phyloP scores from a whole-genome alignment of 352 stramenopile genomes.

The Globisporangium uncinulatum region DNA sequence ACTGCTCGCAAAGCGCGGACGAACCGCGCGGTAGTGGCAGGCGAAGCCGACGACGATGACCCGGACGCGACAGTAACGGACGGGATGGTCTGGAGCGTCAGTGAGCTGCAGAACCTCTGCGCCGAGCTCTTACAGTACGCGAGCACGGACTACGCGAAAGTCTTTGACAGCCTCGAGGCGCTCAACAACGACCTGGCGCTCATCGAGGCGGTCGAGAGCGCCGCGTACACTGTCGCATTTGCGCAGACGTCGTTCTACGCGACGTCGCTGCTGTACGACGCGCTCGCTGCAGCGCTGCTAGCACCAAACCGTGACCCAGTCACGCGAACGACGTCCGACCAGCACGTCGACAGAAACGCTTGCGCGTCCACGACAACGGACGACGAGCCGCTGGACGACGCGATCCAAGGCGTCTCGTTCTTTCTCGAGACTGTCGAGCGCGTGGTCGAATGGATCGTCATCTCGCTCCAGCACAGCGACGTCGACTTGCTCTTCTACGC shows the following conservation, averaged over 20 bases:
- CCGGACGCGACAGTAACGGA: not conserved
- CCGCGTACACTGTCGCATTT: slow-evolving; percentile 14
- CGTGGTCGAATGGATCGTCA: slow-evolving; percentile 17
- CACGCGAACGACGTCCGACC: not conserved
- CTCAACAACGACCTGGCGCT: slow-evolving; percentile 21
- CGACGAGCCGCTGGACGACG: not conserved
- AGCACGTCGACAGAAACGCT: not conserved
- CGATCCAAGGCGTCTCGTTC: too few species aligned
- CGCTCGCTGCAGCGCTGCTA: slow-evolving; percentile 10
- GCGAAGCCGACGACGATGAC: not conserved
- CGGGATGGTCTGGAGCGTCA: not conserved
- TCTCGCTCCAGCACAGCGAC: slow-evolving; percentile 25
- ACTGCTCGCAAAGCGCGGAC: not conserved
- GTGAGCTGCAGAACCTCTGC: not conserved
- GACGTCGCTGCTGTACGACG: slow-evolving; percentile 15
- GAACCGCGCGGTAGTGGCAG: too few species aligned
- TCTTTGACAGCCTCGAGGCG: slow-evolving; percentile 19
- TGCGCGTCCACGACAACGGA: not conserved
- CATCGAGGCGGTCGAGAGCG: slow-evolving; percentile 20
- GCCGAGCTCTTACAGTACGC: not conserved
- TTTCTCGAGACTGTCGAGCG: slow-evolving; percentile 15
- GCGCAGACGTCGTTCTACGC: slow-evolving; percentile 19
- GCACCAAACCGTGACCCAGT: not conserved
- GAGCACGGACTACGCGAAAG: slow-evolving; percentile 8
- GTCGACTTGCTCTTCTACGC: slow-evolving; percentile 24